phyloP scores from a whole-genome alignment of 208 protist genomes.

The Leishmania amazonensis region DNA sequence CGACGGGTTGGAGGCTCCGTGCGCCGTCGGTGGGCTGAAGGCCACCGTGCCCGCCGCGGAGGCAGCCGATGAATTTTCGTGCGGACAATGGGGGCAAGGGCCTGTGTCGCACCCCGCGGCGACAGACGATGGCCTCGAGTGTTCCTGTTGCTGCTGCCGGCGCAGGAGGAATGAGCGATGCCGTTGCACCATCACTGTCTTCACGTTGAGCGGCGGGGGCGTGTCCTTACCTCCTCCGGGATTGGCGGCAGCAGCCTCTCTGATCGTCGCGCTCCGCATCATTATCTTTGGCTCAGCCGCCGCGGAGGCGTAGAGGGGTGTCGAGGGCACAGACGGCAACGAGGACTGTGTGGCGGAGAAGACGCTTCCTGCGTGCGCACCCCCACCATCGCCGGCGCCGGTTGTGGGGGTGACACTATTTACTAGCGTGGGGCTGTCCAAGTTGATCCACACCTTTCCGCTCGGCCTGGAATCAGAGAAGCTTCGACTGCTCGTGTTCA shows the following conservation, averaged over 20 bases:
- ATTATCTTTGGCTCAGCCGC: neutral
- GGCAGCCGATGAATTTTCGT: too few species aligned
- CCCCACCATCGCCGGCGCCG: neutral
- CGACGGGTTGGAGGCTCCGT: neutral
- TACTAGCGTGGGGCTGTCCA: neutral
- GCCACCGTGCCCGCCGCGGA: neutral
- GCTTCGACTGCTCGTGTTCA: neutral
- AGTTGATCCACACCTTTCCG: neutral
- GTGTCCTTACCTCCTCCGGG: neutral
- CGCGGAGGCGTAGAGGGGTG: neutral
- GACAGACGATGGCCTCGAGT: neutral
- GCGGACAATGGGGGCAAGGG: too few species aligned
- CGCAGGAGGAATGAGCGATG: neutral
- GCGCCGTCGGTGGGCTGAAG: neutral
- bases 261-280: neutral
- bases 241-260: neutral
- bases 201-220: neutral
- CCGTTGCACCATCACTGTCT: neutral
- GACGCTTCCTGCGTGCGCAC: neutral
- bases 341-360: neutral
- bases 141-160: constrained; percentile 8
- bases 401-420: neutral
- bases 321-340: neutral
- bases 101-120: too few species aligned
- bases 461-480: neutral